Percentiles rank a stretch among this genome's conserved stretches.
Evolutionary conservation across 2,329 filamentous ascomycete species (phyloP).

Genomic region (Penicillium concentricum): DNA sequence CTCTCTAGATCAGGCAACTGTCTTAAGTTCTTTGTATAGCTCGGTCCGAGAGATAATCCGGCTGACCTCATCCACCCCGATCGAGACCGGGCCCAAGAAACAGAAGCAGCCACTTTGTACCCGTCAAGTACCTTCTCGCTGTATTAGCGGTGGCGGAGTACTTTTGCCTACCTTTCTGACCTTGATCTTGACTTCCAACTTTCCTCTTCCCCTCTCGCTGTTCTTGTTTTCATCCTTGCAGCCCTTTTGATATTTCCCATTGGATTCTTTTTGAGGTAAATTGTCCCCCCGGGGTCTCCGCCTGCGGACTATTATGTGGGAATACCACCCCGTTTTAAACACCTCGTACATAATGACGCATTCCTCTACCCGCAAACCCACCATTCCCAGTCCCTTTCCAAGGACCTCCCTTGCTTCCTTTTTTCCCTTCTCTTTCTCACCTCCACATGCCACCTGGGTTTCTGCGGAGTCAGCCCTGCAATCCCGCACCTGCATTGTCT

Average conservation of each 20-base stretch:
- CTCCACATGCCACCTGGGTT: slow-evolving; percentile 26
- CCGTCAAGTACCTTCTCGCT: slow-evolving; percentile 20
- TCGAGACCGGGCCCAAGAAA: slow-evolving; percentile 9
- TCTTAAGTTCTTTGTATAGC: not conserved
- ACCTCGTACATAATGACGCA: slow-evolving; percentile 38
- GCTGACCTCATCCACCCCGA: slow-evolving; percentile 4
- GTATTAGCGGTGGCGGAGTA: slow-evolving; percentile 25
- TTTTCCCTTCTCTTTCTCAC: slow-evolving; percentile 8
- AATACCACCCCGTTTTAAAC: slow-evolving; percentile 16
- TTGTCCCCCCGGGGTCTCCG: not conserved
- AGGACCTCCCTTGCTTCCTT: slow-evolving; percentile 18
- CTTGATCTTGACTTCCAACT: slow-evolving; percentile 7
- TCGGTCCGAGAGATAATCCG: slow-evolving; percentile 3
- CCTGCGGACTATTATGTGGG: slow-evolving; percentile 4
- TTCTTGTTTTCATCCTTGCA: not conserved
- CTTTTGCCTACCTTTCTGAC: slow-evolving; percentile 14
- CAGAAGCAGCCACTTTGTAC: slow-evolving; percentile 6
- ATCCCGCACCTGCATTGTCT: slow-evolving; percentile 7
- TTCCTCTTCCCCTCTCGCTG: slow-evolving; percentile 5
- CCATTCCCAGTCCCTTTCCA: slow-evolving; percentile 19
- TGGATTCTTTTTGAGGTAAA: not conserved
- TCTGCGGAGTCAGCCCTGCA: slow-evolving; percentile 20
- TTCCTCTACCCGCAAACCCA: slow-evolving; percentile 28
- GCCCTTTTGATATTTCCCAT: not conserved
- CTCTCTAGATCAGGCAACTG: not conserved